Evolutionary conservation across 2,329 filamentous ascomycete genomes (phyloP), one percentile per base, ranked within the genome.

Genomic region (Microascus cirrosus): DNA sequence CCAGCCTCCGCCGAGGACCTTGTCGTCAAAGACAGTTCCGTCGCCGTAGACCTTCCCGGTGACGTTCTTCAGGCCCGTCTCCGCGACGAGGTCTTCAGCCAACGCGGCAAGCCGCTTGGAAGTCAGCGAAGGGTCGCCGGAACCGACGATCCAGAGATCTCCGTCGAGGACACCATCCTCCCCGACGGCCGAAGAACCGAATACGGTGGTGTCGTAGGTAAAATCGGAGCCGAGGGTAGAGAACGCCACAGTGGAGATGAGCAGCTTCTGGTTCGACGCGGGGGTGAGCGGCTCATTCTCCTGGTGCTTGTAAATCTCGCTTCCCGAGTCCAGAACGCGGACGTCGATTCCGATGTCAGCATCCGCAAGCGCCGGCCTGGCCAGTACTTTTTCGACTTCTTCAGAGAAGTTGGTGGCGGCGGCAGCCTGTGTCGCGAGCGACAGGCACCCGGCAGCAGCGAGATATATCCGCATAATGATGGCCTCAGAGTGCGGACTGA

Each of bases 51-150:
- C 56, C 18, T 57, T 48, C 3, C 59, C 56, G 3, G 55, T 56
- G 36, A 60, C 51, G 34, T 53, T 45, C 53, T 58, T 60, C 20
- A 60, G n/a, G 18, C 59, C 59, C 25, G 20, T 39, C 32, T 55
- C 11, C 3, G 42, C 55, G n/a, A 58, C 39, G 1, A 57, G 32
- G 8, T 53, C 53, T 28, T 36, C 32, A 20, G 59, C 59, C 2
- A 60, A 11, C 13, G 32, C 53, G 15, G 39, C 39, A 10, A 60
- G 48, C 36, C 53, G n/a, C 12, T 18, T 34, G 11, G 59, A 60
- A 3, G 32, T 60, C 25, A 60, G 42, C 4, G 59, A 60, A 2
- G 59, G 59, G 42, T 60, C 59, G 39, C 59, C 59, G 8, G 59
- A 60, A 10, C 59, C 59, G 2, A 54, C 51, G 10, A 60, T 32